phyloP scores from a whole-genome alignment of 495 filamentous ascomycete genomes.

The Pyrenula massariospora region DNA sequence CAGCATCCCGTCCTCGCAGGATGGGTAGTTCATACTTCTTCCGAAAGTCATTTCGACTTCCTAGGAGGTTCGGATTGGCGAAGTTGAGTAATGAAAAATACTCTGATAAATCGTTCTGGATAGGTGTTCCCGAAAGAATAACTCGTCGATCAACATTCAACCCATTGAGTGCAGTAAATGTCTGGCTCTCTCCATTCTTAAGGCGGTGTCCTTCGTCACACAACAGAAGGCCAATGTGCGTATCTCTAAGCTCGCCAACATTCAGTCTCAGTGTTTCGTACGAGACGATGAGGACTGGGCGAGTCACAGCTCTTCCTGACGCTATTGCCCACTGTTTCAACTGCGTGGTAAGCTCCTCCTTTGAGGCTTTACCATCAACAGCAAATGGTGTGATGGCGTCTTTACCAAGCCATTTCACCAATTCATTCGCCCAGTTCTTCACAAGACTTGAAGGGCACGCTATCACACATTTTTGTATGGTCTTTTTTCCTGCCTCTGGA shows the following conservation, averaged over 20 bases:
- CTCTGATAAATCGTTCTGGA: slow-evolving; percentile 95
- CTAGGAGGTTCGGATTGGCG: slow-evolving; percentile 86
- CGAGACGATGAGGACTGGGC: slow-evolving; percentile 97
- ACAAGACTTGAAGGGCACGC: slow-evolving; percentile 97
- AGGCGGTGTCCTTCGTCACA: slow-evolving; percentile 98
- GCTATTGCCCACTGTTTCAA: slow-evolving; percentile 91
- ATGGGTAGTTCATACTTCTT: slow-evolving; percentile 94
- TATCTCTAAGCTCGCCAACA: slow-evolving; percentile 73
- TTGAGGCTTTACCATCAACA: slow-evolving; percentile 91
- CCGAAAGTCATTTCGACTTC: slow-evolving; percentile 81
- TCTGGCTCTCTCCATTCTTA: slow-evolving; percentile 94
- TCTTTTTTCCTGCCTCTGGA: slow-evolving; percentile 81
- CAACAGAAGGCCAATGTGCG: slow-evolving; percentile 85
- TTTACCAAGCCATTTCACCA: slow-evolving; percentile 87
- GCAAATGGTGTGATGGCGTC: slow-evolving; percentile 91
- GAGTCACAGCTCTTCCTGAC: slow-evolving; percentile 75
- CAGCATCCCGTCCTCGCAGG: slow-evolving; percentile 81
- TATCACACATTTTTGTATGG: slow-evolving; percentile 95
- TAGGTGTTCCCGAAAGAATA: slow-evolving; percentile 92
- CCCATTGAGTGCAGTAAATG: slow-evolving; percentile 78
- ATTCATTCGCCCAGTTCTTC: slow-evolving; percentile 94
- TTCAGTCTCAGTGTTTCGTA: slow-evolving; percentile 94
- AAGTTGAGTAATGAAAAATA: slow-evolving; percentile 96
- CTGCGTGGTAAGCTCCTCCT: slow-evolving; percentile 81
- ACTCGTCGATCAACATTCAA: slow-evolving; percentile 86